Evolutionary conservation across 306 rosid species (phyloP), one percentile per base, ranked within the genome.

Genomic region (barrel medic (Medicago truncatula)): DNA sequence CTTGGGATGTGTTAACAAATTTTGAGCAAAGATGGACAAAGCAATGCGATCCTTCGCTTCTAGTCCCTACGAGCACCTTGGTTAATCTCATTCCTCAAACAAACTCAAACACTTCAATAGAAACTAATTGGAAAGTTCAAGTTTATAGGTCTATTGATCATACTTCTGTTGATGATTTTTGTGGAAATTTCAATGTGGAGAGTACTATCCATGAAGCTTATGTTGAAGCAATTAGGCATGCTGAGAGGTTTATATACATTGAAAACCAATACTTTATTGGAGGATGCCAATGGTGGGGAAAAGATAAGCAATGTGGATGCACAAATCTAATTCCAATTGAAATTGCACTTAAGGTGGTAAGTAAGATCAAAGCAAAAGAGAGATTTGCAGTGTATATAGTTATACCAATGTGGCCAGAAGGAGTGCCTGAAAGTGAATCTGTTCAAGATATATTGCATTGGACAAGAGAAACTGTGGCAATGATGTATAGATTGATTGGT

Each of bases 331-430:
- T 95, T 58, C 97, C 99, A 0, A 80, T 90, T 39, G 99, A 95
- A 82, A 92, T 92, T 78, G 97, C 96, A 49, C 93, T 95, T 1
- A 95, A 95, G 63, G 91, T 95, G 72, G 92, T 78, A 3, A 78
- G 71, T 43, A 95, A 95, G 89, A 95, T 95, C 8, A 95, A 77
- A 62, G 91, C 91, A 70, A 89, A 86, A 74, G 88, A 95, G 86
- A 87, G 92, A 1, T 95, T 95, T 77, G 83, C 92, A 50, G 97
- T 85, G 73, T 95, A 95, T 63, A 78, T 95, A 73, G 87, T 92
- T 47, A 86, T 95, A 15, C 97, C 98, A 39, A 92, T 95, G 98
- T 92, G 97, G 97, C 97, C 97, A 13, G 98, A 95, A 84, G 97
- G 97, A 16, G 73, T 69, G 44, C 88, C 97, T 52, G 95, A 89